phyloP scores from a whole-genome alignment of 2,329 filamentous ascomycete genomes.

The Karstenula rhodostoma region DNA sequence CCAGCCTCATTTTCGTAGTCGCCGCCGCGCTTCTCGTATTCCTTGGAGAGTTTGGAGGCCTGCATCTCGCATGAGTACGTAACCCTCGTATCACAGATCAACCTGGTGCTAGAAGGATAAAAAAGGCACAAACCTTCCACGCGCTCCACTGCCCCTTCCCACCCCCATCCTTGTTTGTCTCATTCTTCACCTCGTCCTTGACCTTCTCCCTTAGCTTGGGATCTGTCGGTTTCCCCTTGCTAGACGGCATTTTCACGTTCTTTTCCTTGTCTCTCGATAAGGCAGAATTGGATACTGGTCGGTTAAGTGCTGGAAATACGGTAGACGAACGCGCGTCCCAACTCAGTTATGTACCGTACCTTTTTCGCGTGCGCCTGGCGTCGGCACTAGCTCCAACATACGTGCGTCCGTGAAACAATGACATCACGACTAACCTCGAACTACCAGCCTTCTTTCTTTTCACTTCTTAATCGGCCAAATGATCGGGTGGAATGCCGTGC shows the following conservation, averaged over 20 bases:
- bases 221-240: conserved; percentile 57
- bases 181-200: conserved; percentile 56
- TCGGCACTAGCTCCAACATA: background rate
- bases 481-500: background rate
- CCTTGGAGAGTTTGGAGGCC: conserved; percentile 54
- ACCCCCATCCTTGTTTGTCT: conserved; percentile 55
- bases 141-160: conserved; percentile 59
- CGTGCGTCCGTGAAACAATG: conserved; percentile 7
- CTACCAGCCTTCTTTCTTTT: background rate
- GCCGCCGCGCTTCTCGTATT: conserved; percentile 52
- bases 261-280: too few relatives aligned
- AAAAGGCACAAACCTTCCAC: conserved; percentile 51
- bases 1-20: conserved; percentile 53
- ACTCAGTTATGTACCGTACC: background rate
- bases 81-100: too few relatives aligned
- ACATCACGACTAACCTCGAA: conserved; percentile 7
- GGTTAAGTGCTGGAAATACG: too few relatives aligned
- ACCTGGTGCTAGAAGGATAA: too few relatives aligned
- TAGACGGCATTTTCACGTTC: conserved; percentile 46
- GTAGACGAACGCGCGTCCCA: background rate
- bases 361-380: background rate
- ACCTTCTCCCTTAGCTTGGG: conserved; percentile 55
- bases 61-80: conserved; percentile 18
- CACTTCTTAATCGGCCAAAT: background rate
- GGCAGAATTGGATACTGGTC: too few relatives aligned